Conservation (phyloP, 306 rosid genomes). For the Vicia sativa region DNA sequence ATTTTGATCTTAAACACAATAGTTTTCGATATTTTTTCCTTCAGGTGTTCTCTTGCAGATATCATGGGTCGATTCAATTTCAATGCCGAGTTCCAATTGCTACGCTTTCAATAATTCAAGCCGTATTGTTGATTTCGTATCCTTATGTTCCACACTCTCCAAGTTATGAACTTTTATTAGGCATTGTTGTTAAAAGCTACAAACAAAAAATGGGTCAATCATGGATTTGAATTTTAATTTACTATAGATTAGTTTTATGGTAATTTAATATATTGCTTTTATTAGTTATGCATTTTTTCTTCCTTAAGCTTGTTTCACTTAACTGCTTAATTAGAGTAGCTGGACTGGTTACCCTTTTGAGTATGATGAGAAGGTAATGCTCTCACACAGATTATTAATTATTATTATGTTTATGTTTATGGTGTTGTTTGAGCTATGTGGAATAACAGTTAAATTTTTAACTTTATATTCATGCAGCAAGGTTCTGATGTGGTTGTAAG, state of each 20-base stretch:
- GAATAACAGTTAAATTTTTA: too few species aligned
- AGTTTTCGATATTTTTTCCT: slow-evolving; percentile 10
- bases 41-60: slow-evolving; percentile 60
- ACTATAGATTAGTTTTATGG: too few species aligned
- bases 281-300: slow-evolving; percentile 4
- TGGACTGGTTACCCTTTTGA: slow-evolving; percentile 75
- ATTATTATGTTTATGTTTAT: not conserved
- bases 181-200: not conserved
- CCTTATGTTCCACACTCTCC: slow-evolving; percentile 44
- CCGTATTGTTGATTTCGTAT: slow-evolving; percentile 89
- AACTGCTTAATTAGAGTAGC: slow-evolving; percentile 62
- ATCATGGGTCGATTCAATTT: slow-evolving; percentile 51
- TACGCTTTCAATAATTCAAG: slow-evolving; percentile 79
- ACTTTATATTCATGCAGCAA: slow-evolving; percentile 52
- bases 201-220: slow-evolving; percentile 2
- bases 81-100: slow-evolving; percentile 73
- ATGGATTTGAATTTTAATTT: slow-evolving; percentile 22
- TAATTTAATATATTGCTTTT: not conserved
- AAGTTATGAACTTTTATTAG: slow-evolving; percentile 16
- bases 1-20: not conserved
- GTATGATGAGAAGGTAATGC: slow-evolving; percentile 72
- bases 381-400: too few species aligned
- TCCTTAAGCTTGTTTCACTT: slow-evolving; percentile 41
- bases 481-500: slow-evolving; percentile 76
- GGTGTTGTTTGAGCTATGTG: too few species aligned